These are phyloP conservation scores for Gracilariopsis chorda DNA, from an alignment of 23 red algal species.

Conservation along the genomic window DNA sequence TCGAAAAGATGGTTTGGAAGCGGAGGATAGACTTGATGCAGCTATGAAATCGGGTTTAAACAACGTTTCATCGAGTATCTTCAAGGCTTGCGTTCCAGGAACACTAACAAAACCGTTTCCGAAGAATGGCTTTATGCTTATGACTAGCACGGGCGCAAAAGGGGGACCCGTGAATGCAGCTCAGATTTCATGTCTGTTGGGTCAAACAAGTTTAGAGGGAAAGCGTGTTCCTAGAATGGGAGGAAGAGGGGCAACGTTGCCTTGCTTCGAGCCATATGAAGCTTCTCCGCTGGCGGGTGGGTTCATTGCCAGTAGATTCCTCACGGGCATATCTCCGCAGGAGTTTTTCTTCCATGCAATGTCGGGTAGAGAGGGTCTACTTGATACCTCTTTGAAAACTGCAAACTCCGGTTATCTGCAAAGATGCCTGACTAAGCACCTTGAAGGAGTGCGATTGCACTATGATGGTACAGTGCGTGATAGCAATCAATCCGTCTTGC, in stretches of 20 bases:
- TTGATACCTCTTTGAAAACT: conserved; percentile 97
- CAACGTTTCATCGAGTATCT: conserved; percentile 57
- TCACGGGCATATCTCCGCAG: conserved; percentile 87
- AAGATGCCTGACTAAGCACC: conserved; percentile 94
- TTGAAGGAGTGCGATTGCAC: conserved; percentile 84
- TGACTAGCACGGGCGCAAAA: conserved; percentile 98
- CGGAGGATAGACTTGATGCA: conserved; percentile 80
- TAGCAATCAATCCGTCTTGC: conserved; percentile 67
- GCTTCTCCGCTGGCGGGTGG: conserved; percentile 79
- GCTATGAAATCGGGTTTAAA: conserved; percentile 80
- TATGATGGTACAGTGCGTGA: conserved; percentile 97
- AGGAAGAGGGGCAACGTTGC: conserved; percentile 83
- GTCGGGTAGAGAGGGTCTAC: conserved; percentile 95
- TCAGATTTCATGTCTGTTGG: conserved; percentile 96
- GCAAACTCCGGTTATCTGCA: conserved; percentile 99
- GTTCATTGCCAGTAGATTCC: conserved; percentile 89
- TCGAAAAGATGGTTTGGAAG: conserved; percentile 30
- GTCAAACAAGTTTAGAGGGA: conserved; percentile 92
- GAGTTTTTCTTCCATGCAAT: conserved; percentile 99
- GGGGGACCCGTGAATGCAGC: conserved; percentile 86
- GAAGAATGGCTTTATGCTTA: conserved; percentile 87
- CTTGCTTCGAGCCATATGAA: conserved; percentile 91
- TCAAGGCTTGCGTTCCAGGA: conserved; percentile 68
- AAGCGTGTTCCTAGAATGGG: conserved; percentile 86
- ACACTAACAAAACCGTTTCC: conserved; percentile 83